phyloP scores from a whole-genome alignment of 2,329 filamentous ascomycete genomes.

The Biscogniauxia sp. region DNA sequence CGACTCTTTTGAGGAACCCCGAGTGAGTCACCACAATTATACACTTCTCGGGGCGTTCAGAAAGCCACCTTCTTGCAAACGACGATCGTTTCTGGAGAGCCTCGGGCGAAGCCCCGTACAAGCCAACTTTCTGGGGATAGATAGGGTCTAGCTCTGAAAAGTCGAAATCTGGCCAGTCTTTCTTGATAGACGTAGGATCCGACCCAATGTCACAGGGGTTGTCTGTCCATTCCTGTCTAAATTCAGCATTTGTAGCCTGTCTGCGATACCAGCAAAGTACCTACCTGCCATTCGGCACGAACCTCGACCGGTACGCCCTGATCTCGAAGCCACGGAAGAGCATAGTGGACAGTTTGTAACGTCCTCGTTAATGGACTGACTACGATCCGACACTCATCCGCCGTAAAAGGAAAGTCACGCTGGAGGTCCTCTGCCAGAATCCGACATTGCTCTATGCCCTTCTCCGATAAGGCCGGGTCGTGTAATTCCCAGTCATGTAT shows the following conservation, averaged over 20 bases:
- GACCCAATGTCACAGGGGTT: constrained; percentile 32
- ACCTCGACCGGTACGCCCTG: constrained; percentile 28
- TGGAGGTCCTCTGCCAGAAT: constrained; percentile 25
- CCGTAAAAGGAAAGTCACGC: constrained; percentile 19
- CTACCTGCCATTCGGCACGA: constrained; percentile 35
- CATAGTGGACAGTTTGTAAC: constrained; percentile 29
- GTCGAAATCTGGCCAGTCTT: constrained; percentile 31
- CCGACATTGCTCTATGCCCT: constrained; percentile 29
- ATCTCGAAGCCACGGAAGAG: constrained; percentile 29
- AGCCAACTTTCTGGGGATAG: constrained; percentile 32
- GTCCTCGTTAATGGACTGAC: constrained; percentile 33
- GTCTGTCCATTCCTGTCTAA: constrained; percentile 30
- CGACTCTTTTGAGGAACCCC: constrained; percentile 29
- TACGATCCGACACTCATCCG: constrained; percentile 28
- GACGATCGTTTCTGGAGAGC: constrained; percentile 25
- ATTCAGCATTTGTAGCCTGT: neutral
- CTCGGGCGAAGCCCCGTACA: constrained; percentile 30
- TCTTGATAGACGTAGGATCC: constrained; percentile 21
- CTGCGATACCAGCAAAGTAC: constrained; percentile 1
- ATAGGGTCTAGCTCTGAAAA: constrained; percentile 32
- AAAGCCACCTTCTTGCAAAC: constrained; percentile 30
- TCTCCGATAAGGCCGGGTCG: constrained; percentile 30
- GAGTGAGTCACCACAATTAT: constrained; percentile 34
- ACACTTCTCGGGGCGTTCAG: constrained; percentile 27
- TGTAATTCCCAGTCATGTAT: constrained; percentile 31